Evolutionary conservation across 768 basidiomycete species (phyloP), one percentile per base, ranked within the genome.

Genomic region (Mycena latifolia): DNA sequence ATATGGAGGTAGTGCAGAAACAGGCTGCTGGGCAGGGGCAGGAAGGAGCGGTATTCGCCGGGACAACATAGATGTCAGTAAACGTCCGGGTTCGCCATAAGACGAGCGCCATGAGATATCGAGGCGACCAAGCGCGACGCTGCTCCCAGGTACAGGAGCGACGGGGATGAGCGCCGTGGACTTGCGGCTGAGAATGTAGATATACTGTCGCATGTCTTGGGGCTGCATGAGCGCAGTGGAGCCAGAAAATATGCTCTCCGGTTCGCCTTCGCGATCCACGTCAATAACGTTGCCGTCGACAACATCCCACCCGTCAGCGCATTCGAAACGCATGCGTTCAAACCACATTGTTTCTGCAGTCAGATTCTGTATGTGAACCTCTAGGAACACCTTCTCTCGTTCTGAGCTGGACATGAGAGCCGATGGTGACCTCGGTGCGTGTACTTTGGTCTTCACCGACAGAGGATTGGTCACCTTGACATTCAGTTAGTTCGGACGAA

Each of bases 361-460:
- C 61, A 92, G 80, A 72, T 98, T 98, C 74, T 97, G 95, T 14
- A 97, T 89, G 73, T 97, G 94, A 5, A 97, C 89, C 76, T 98
- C 96, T 24, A 98, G 88, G 77, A 95, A 96, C 35, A 97, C 84
- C 68, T 94, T 94, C 52, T 92, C 89, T 59, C 94, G 86, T 70
- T 94, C 91, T 3, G 76, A 50, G 3, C 85, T 76, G 8, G 88
- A 86, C 29, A 96, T 79, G 14, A 88, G 67, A 2, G 94, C 90
- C 24, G 92, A 87, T 0, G 94, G 91, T 0, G 93, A 90, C 55
- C 85, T 86, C 1, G 93, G 86, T 2, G 82, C 73, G 75, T 98
- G 94, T 0, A 97, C 94, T 76, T 96, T 96, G 17, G 96, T 98
- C 78, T 97, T 97, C 63, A 98, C 96, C 0, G 94, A 94, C 17